Evolutionary conservation across 495 filamentous ascomycete species (phyloP), one percentile per base, ranked within the genome.

Genomic region (Talaromyces thailandensis): DNA sequence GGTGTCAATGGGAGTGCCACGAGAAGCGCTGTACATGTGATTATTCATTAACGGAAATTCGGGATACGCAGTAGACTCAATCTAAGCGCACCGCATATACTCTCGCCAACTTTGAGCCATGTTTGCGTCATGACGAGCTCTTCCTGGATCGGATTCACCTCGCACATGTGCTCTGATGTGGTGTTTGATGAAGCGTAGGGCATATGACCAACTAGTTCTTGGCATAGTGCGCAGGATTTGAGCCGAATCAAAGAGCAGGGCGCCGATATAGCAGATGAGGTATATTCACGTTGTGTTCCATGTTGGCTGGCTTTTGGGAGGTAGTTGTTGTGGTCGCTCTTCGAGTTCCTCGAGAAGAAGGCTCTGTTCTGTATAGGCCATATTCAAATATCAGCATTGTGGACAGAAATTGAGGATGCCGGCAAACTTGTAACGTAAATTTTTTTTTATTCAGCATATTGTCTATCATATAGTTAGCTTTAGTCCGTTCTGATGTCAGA

Each of bases 1-100:
- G 29, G 55, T 58, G 55, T 58, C 37, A 58, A 58, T 58, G 55
- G 55, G 28, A 58, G 25, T 31, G 55, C 55, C n/a, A 58, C 25
- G n/a, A 58, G 25, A 32, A 32, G 25, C 12, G 55, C 55, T 58
- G 29, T 29, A 58, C n/a, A 8, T 48, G 25, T 2, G 29, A 21
- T n/a, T n/a, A 28, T 28, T 35, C 32, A 35, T 1, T 32, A 9
- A 32, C n/a, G 35, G 26, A 28, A n/a, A n/a, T n/a, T n/a, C n/a
- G n/a, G n/a, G n/a, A n/a, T n/a, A n/a, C n/a, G n/a, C n/a, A n/a
- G n/a, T n/a, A n/a, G n/a, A n/a, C n/a, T 31, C 2, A 35, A n/a
- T 32, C 14, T 57, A 32, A 58, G 37, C 29, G 28, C n/a, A 58
- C 55, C 55, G 7, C 25, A 58, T 21, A 58, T 12, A 58, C 29